A percentile compares a stretch with the other conserved stretches of the same genome.
Conservation (phyloP, 2,329 filamentous ascomycete species). For the Chaetothyriales sp. region DNA sequence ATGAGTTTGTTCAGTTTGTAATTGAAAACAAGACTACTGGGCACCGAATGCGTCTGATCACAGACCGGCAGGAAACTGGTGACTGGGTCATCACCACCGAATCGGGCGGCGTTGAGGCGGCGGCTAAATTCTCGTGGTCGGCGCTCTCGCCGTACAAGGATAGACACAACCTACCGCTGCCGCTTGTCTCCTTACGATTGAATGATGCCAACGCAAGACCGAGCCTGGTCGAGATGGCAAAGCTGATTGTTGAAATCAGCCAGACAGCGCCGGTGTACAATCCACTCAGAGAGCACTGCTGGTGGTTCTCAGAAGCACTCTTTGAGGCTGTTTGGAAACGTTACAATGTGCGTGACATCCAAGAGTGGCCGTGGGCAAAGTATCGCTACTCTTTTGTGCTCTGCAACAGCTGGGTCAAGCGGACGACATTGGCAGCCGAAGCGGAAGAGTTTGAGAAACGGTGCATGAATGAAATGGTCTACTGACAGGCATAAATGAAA, state of each 20-base stretch:
- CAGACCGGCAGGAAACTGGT: slow-evolving; percentile 11
- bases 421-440: slow-evolving; percentile 5
- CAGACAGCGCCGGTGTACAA: slow-evolving; percentile 7
- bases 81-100: slow-evolving; percentile 8
- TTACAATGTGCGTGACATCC: slow-evolving; percentile 6
- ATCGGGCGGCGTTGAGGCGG: not conserved
- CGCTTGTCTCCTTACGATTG: slow-evolving; percentile 11
- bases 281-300: slow-evolving; percentile 13
- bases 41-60: slow-evolving; percentile 7
- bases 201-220: slow-evolving; percentile 3
- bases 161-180: slow-evolving; percentile 12
- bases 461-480: slow-evolving; percentile 8
- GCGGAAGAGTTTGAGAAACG: slow-evolving; percentile 10
- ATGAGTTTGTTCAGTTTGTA: slow-evolving; percentile 16
- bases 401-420: slow-evolving; percentile 8
- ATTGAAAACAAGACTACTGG: slow-evolving; percentile 8
- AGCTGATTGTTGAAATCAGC: slow-evolving; percentile 7
- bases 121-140: slow-evolving; percentile 2
- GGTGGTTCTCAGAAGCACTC: slow-evolving; percentile 15
- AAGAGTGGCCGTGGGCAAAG: slow-evolving; percentile 13
- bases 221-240: slow-evolving; percentile 4
- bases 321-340: slow-evolving; percentile 8
- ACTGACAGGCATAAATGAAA: slow-evolving; percentile 5
- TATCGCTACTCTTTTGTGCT: slow-evolving; percentile 15
- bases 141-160: slow-evolving; percentile 8